Evolutionary conservation across 2,329 filamentous ascomycete species (phyloP).

Genomic region (Pseudogymnoascus sp.): DNA sequence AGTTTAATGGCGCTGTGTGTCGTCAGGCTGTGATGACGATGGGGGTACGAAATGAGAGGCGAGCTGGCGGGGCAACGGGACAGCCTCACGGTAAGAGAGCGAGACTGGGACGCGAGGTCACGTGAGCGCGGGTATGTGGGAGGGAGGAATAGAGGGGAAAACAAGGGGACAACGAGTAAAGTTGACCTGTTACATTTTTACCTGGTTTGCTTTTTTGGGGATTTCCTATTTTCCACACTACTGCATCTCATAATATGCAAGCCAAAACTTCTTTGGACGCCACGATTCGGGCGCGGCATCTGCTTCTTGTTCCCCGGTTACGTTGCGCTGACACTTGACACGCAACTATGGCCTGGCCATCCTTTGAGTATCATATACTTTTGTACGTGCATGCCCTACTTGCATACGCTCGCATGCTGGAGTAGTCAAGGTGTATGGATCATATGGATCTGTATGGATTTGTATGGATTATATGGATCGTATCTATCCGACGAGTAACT

Average conservation of each 20-base stretch:
- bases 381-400: not conserved
- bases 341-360: too few species aligned
- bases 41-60: not conserved
- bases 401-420: not conserved
- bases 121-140: not conserved
- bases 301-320: not conserved
- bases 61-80: conserved; percentile 1
- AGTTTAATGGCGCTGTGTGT: not conserved
- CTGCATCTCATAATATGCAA: not conserved
- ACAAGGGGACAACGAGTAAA: not conserved
- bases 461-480: too few species aligned
- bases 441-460: too few species aligned
- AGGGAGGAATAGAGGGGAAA: not conserved
- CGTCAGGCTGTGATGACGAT: conserved; percentile 3
- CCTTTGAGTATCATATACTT: not conserved
- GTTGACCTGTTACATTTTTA: not conserved
- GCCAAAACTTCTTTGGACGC: not conserved
- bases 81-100: not conserved
- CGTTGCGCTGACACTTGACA: not conserved
- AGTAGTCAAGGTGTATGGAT: not conserved
- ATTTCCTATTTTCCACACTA: not conserved
- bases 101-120: not conserved
- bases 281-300: not conserved
- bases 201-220: not conserved
- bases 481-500: not conserved